Conservation (phyloP, 2,329 filamentous ascomycete species). For the Claviceps sp. region DNA sequence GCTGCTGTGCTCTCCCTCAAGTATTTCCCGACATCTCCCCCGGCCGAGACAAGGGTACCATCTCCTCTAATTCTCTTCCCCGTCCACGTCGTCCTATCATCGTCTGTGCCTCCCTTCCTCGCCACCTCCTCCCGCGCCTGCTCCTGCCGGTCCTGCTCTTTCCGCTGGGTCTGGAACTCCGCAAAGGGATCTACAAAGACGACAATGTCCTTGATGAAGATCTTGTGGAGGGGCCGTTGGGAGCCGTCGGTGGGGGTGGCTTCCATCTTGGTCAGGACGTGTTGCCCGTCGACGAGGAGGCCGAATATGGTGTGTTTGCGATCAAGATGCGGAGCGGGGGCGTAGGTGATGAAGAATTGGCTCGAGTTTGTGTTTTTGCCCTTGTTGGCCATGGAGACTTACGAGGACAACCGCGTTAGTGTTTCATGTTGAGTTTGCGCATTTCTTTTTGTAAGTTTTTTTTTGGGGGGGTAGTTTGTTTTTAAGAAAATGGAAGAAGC, state of each 20-base stretch:
- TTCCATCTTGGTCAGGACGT: conserved; percentile 65
- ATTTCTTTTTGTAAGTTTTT: not conserved
- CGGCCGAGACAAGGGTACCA: conserved; percentile 37
- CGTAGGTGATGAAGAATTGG: conserved; percentile 91
- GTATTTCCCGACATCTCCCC: conserved; percentile 61
- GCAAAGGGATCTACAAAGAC: conserved; percentile 92
- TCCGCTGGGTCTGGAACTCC: conserved; percentile 70
- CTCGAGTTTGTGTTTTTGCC: conserved; percentile 94
- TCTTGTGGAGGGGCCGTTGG: conserved; percentile 63
- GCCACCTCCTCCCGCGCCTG: conserved; percentile 48
- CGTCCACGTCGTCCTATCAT: conserved; percentile 89
- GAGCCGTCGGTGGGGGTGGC: conserved; percentile 59
- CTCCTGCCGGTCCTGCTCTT: conserved; percentile 45
- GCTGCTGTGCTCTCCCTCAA: conserved; percentile 42
- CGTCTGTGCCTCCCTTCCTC: conserved; percentile 59
- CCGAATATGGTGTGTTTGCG: conserved; percentile 97
- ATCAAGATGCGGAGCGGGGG: conserved; percentile 72
- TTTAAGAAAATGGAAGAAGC: not conserved
- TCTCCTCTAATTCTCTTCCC: conserved; percentile 72
- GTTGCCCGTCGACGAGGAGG: conserved; percentile 62
- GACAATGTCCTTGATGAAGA: conserved; percentile 68
- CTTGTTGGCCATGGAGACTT: conserved; percentile 86
- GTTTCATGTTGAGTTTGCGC: not conserved
- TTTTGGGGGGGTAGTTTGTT: no score
- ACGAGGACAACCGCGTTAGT: not conserved